A percentile compares a stretch with the other conserved stretches of the same genome.
Conservation (phyloP, 768 basidiomycete species). For the Termitomyces sp. region DNA sequence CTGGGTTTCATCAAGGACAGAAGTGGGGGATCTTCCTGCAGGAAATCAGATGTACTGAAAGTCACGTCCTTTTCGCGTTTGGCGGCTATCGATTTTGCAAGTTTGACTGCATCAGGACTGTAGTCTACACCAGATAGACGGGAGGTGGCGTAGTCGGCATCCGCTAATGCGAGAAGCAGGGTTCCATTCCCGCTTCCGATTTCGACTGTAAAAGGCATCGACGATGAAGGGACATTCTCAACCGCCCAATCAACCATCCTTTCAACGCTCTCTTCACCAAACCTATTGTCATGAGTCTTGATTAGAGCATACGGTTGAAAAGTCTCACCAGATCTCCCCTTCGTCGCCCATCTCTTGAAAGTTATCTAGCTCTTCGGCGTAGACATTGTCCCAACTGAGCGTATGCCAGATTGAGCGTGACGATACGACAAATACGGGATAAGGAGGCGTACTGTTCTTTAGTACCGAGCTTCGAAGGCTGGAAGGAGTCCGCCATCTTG, state of each 20-base stretch:
- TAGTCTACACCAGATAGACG: constrained; percentile 70
- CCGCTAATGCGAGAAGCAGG: constrained; percentile 62
- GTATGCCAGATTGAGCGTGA: constrained; percentile 1
- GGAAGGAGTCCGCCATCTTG: constrained; percentile 26
- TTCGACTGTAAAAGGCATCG: constrained; percentile 56
- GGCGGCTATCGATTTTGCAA: constrained; percentile 53
- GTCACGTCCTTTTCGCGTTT: constrained; percentile 38
- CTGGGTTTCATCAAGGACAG: constrained; percentile 18
- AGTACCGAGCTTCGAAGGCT: constrained; percentile 72
- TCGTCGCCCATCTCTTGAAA: constrained; percentile 78
- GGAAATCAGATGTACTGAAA: constrained; percentile 62
- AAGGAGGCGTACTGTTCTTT: constrained; percentile 59
- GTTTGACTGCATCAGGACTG: constrained; percentile 61
- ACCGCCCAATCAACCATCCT: constrained; percentile 77
- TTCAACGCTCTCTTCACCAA: constrained; percentile 66
- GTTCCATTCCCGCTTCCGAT: constrained; percentile 80
- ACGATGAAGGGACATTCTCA: constrained; percentile 43
- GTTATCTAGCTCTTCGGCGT: constrained; percentile 62
- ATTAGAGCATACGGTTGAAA: neutral
- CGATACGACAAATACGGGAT: neutral
- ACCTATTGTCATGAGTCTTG: constrained; percentile 40
- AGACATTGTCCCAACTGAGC: constrained; percentile 73
- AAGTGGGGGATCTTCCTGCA: constrained; percentile 43
- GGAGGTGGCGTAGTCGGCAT: constrained; percentile 54
- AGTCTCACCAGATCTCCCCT: constrained; percentile 73